A percentile compares a stretch with the other conserved stretches of the same genome.
These are phyloP conservation scores for Pycnococcus provasolii DNA, from an alignment of 139 green algal species.

Conservation along the genomic window DNA sequence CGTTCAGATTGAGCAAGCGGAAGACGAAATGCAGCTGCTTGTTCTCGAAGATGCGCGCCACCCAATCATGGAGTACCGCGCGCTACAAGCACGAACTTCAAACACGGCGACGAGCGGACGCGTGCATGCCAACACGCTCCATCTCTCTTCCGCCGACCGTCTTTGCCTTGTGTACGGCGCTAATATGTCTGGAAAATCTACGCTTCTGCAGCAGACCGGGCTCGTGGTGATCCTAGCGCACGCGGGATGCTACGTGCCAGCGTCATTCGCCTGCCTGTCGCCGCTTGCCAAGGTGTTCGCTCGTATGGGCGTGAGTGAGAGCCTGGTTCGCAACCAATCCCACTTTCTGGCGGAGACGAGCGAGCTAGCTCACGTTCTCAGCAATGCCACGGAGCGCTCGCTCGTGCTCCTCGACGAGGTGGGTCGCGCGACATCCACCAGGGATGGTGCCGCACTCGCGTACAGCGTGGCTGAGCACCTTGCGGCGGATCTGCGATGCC, in stretches of 20 bases:
- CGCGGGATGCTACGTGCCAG: slow-evolving; percentile 76
- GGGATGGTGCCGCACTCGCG: slow-evolving; percentile 50
- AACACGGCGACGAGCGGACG: too few species aligned
- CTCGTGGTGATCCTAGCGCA: slow-evolving; percentile 82
- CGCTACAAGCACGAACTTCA: too few species aligned
- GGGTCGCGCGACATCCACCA: slow-evolving; percentile 44
- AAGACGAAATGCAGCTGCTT: too few species aligned
- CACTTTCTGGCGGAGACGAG: slow-evolving; percentile 69
- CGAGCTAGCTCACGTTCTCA: slow-evolving; percentile 62
- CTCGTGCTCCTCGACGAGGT: slow-evolving; percentile 66
- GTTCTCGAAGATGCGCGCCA: too few species aligned
- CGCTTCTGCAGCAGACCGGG: slow-evolving; percentile 41
- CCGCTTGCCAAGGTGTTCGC: slow-evolving; percentile 70
- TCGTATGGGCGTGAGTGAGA: slow-evolving; percentile 84
- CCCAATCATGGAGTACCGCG: too few species aligned
- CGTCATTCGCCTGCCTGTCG: slow-evolving; percentile 39
- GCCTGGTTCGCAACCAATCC: slow-evolving; percentile 48
- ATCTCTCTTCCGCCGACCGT: too few species aligned
- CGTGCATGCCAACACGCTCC: too few species aligned
- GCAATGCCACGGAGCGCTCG: slow-evolving; percentile 39
- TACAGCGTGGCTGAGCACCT: slow-evolving; percentile 49
- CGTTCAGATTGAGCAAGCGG: too few species aligned
- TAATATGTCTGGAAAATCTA: slow-evolving; percentile 31
- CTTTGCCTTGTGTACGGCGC: too few species aligned
- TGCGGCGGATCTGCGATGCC: slow-evolving; percentile 21